Evolutionary conservation across 139 green algal species (phyloP).

Genomic region (Monoraphidium neglectum): DNA sequence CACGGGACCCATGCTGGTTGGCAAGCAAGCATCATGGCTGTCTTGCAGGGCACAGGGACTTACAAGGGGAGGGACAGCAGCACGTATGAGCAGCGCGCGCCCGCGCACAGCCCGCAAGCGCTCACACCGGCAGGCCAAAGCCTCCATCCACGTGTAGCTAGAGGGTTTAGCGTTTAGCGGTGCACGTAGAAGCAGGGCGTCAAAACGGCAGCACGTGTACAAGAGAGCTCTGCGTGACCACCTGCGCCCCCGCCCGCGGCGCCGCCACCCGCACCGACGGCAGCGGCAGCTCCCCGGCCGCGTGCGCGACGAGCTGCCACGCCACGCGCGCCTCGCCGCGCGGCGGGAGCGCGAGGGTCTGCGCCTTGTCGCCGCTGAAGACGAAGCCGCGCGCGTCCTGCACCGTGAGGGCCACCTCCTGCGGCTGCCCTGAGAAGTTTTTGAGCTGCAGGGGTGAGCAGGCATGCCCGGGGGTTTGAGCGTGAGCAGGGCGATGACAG

Average conservation of each 20-base stretch:
- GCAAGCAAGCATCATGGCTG: too few species aligned
- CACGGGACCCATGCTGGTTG: too few species aligned
- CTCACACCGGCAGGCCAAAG: too few species aligned
- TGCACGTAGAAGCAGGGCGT: neutral
- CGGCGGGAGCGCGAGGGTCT: constrained; percentile 12
- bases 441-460: constrained; percentile 33
- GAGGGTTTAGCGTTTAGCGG: too few species aligned
- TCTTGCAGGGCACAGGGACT: too few species aligned
- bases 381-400: constrained; percentile 47
- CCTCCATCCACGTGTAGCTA: too few species aligned
- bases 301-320: constrained; percentile 47
- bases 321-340: constrained; percentile 21
- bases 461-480: too few species aligned
- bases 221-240: constrained; percentile 36
- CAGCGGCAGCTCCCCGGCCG: constrained; percentile 39
- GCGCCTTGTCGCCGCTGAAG: constrained; percentile 30
- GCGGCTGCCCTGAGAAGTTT: constrained; percentile 24
- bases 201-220: constrained; percentile 50
- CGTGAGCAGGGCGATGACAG: too few species aligned
- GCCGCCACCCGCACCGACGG: constrained; percentile 37
- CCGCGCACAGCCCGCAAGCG: too few species aligned
- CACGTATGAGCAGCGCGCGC: too few species aligned
- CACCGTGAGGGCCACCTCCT: constrained; percentile 42
- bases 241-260: constrained; percentile 21
- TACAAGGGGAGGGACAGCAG: too few species aligned